Conservation (phyloP, 73 alveolate genomes). For the Effrenium voratum region DNA sequence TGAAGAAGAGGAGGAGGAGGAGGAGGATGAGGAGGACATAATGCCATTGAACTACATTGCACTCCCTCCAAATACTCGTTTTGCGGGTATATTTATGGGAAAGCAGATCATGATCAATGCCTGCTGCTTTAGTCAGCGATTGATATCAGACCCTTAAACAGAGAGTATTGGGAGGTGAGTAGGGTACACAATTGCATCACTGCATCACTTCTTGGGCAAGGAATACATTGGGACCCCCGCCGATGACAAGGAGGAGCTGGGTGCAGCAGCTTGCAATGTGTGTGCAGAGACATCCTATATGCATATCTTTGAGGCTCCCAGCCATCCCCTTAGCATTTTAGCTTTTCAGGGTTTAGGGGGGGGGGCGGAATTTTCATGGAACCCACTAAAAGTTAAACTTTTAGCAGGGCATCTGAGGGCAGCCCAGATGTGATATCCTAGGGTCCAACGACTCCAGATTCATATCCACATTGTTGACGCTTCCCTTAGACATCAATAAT, state of each 20-base stretch:
- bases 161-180: not conserved
- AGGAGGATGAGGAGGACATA: not conserved
- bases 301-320: not conserved
- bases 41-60: not conserved
- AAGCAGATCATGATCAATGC: not conserved
- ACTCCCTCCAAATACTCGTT: not conserved
- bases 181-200: not conserved
- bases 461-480: too few species aligned
- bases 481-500: too few species aligned
- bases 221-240: not conserved
- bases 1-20: conserved; percentile 24
- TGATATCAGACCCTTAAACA: not conserved
- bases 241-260: not conserved
- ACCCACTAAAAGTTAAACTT: too few species aligned
- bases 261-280: not conserved
- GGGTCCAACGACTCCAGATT: not conserved
- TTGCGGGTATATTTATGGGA: not conserved
- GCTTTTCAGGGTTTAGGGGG: too few species aligned
- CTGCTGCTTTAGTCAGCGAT: not conserved
- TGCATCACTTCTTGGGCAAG: not conserved
- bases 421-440: not conserved
- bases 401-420: not conserved
- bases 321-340: not conserved
- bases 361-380: too few species aligned
- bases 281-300: too few species aligned